Evolutionary conservation across 2,329 filamentous ascomycete genomes (phyloP).

Genomic region (Penicillium brasilianum): DNA sequence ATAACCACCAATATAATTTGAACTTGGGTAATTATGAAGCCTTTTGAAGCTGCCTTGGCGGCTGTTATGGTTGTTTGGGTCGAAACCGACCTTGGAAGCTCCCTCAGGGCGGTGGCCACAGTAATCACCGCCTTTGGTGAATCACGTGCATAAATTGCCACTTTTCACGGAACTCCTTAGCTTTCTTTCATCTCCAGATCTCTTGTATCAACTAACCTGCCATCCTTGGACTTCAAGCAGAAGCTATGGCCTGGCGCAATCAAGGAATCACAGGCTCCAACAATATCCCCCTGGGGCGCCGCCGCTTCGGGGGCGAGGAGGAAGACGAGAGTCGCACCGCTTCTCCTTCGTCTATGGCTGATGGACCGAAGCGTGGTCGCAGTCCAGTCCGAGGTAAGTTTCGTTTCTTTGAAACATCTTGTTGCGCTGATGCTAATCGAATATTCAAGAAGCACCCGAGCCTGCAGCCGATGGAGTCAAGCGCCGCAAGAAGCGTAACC

Average conservation of each 20-base stretch:
- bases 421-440: conserved; percentile 21
- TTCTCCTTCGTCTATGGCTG: conserved; percentile 53
- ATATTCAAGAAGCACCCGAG: conserved; percentile 38
- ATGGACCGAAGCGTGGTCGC: conserved; percentile 79
- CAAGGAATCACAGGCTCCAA: conserved; percentile 95
- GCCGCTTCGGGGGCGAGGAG: conserved; percentile 75
- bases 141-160: conserved; percentile 18
- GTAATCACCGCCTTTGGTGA: conserved; percentile 1
- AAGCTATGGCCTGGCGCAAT: conserved; percentile 66
- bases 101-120: background rate
- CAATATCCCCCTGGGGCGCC: conserved; percentile 90
- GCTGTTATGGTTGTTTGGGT: background rate
- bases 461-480: conserved; percentile 75
- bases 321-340: conserved; percentile 53
- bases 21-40: background rate
- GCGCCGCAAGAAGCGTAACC: conserved; percentile 96
- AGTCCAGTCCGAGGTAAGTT: conserved; percentile 80
- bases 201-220: conserved; percentile 18
- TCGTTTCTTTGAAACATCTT: background rate
- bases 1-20: too few species aligned
- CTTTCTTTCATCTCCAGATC: conserved; percentile 13
- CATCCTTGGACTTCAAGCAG: conserved; percentile 18
- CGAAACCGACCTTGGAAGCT: background rate
- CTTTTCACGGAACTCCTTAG: conserved; percentile 16
- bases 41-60: background rate